Base-by-base conservation (phyloP, 1,284 basidiomycete genomes). In the Microbotryomycetes sp. region DNA sequence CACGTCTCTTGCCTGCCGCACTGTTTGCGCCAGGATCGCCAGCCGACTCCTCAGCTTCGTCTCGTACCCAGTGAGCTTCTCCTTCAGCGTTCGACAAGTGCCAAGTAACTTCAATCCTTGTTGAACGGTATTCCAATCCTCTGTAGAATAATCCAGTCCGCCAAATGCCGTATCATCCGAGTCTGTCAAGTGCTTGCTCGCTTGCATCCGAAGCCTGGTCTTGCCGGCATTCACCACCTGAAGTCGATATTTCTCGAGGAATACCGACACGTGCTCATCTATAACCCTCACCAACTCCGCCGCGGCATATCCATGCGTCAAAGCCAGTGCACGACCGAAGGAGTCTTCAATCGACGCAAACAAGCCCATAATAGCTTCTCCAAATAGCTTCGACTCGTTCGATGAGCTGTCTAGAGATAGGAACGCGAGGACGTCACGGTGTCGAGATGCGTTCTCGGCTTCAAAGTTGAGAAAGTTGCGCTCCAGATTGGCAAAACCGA, bases 91-190 rank as follows among this genome's bases (percentile, higher is more conserved):
- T 1, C 86, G 82, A 36, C 86, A 86, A 22, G 87, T 83, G 28
- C 87, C 84, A 32, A 97, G 81, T 23, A 93, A 79, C 71, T 90
- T 87, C n/a, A 96, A 76, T 1, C 84, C 84, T 9, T 83, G 76
- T 74, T 94, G 92, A 65, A 96, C 91, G 28, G 84, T 81, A 3
- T 83, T 80, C 88, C 90, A 92, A 74, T 97, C 91, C 60, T 89
- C 85, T 3, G 84, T 78, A 2, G 86, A 86, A 71, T 94, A 94
- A 75, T 96, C 91, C 64, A 92, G 76, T 65, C 89, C 88, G 42
- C 73, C 72, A 59, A 60, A 74, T 0, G 82, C 82, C 30, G 87
- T 77, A 51, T 86, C 85, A 48, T 81, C 82, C 56, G 79, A 81
- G 0, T 80, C 80, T 1, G 75, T 70, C 15, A 77, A 73, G 29